These are phyloP conservation scores for Candida incommunis DNA, from an alignment of 805 yeast species.

Conservation along the genomic window DNA sequence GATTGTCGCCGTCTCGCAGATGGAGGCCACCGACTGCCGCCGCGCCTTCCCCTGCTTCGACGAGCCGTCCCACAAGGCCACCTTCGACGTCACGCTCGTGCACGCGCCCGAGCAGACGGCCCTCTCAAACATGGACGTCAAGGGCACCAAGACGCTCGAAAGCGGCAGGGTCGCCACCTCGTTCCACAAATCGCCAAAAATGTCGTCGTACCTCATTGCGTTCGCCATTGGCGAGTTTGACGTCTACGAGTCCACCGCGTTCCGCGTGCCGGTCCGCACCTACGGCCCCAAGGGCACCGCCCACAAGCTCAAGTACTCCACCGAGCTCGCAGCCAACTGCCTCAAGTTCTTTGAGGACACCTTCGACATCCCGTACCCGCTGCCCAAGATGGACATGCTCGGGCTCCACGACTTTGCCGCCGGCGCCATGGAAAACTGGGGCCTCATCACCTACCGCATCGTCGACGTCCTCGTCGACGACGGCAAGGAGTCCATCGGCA, in stretches of 20 bases:
- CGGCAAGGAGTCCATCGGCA: constrained; percentile 41
- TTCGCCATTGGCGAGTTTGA: constrained; percentile 56
- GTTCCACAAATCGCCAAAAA: constrained; percentile 52
- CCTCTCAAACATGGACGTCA: constrained; percentile 55
- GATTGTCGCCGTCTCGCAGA: constrained; percentile 51
- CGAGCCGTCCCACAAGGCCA: constrained; percentile 58
- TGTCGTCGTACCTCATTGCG: constrained; percentile 65
- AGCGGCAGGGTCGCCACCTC: constrained; percentile 31
- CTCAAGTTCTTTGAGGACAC: constrained; percentile 50
- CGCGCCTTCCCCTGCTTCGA: constrained; percentile 68
- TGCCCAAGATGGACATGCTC: constrained; percentile 68
- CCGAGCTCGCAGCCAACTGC: constrained; percentile 49
- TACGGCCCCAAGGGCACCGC: constrained; percentile 58
- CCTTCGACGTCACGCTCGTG: constrained; percentile 42
- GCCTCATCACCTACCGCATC: constrained; percentile 55
- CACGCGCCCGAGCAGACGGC: constrained; percentile 40
- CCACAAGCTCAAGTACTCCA: constrained; percentile 46
- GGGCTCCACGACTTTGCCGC: constrained; percentile 72
- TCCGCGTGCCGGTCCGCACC: constrained; percentile 52
- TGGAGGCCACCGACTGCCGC: constrained; percentile 69
- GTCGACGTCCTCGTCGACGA: constrained; percentile 56
- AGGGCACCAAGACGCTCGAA: constrained; percentile 23
- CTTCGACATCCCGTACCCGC: constrained; percentile 60
- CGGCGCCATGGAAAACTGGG: constrained; percentile 91
- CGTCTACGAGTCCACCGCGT: constrained; percentile 40